A percentile compares a stretch with the other conserved stretches of the same genome.
Conservation (phyloP, 176 grass and related monocot genomes). For the sorghum (Sorghum bicolor) region Sorghum_bicolor_NCBIv3 NC_012870.2:75064001-75064500, state of each 20-base stretch:
- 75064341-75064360: not conserved
- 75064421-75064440: not conserved
- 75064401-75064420: not conserved
- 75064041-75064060: not conserved
- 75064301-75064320: not conserved
- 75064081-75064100: not conserved
- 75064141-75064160: not conserved
- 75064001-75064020: not conserved
- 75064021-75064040: conserved; percentile 7
- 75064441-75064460: not conserved
- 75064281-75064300: not conserved
- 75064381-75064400: not conserved
- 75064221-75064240: not conserved
- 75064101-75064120: not conserved
- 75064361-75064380: not conserved
- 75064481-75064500: not conserved
- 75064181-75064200: not conserved
- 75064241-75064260: not conserved
- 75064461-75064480: not conserved
- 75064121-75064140: not conserved
- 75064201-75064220: not conserved
- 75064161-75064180: not conserved
- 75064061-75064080: not conserved
- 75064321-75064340: not conserved
- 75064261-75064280: not conserved